phyloP scores from a whole-genome alignment of 2,329 filamentous ascomycete species.

The Berkeleyomyces rouxiae region DNA sequence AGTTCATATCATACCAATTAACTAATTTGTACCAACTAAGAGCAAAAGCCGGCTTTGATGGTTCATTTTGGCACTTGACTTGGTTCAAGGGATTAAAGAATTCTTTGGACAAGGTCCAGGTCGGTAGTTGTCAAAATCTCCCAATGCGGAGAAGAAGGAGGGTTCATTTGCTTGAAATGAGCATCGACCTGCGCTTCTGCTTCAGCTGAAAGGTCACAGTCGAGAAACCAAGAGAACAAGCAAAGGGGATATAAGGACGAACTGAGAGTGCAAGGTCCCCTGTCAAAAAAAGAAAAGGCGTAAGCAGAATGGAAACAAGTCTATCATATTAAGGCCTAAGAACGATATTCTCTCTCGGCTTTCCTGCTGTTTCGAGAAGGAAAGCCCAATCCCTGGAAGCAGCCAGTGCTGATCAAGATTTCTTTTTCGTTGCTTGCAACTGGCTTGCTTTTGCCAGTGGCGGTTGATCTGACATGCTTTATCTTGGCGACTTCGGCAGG shows the following conservation, averaged over 20 bases:
- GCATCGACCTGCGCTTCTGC: not conserved
- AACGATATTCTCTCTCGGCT: not conserved
- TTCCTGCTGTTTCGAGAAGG: not conserved
- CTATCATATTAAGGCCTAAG: not conserved
- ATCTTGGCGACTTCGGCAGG: not conserved
- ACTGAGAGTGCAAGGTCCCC: not conserved
- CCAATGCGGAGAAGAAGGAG: not conserved
- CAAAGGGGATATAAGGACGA: not conserved
- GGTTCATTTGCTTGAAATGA: not conserved
- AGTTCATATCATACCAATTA: not conserved
- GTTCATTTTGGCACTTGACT: not conserved
- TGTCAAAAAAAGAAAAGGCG: not conserved
- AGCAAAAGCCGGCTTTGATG: not conserved
- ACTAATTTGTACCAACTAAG: not conserved
- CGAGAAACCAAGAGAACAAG: not conserved
- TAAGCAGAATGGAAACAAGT: not conserved
- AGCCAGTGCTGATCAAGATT: not conserved
- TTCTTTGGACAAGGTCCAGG: not conserved
- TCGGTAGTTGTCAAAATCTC: not conserved
- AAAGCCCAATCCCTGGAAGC: not conserved
- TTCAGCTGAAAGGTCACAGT: not conserved
- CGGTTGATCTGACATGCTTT: not conserved
- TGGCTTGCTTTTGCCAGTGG: not conserved
- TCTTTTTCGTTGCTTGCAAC: not conserved
- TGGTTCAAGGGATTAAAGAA: not conserved